These are phyloP conservation scores for Leishmania tarentolae DNA, from an alignment of 208 protist genomes.

Conservation along the genomic window DNA sequence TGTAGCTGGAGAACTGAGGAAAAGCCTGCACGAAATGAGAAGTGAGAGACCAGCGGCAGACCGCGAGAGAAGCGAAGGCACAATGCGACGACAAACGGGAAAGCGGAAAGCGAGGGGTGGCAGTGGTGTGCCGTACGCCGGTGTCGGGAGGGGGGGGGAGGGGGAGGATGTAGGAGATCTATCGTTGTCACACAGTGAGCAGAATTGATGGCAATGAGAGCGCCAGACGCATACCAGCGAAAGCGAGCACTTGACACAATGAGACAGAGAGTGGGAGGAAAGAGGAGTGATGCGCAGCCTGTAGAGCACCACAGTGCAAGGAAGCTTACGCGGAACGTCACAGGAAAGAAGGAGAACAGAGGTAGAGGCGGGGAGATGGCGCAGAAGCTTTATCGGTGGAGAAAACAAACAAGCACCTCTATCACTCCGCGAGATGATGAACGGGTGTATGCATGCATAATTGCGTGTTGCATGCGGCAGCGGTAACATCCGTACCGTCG, in stretches of 20 bases:
- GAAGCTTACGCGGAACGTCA: not conserved
- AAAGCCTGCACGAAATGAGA: not conserved
- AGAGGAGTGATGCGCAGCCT: not conserved
- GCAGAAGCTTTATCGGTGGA: not conserved
- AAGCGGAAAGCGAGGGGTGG: not conserved
- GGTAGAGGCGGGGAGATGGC: not conserved
- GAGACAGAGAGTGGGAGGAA: not conserved
- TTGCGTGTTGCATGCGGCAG: not conserved
- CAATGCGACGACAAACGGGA: not conserved
- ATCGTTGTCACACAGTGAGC: not conserved
- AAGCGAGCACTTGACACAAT: not conserved
- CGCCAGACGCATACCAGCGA: not conserved
- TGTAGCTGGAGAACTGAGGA: not conserved
- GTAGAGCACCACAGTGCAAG: not conserved
- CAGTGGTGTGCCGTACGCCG: not conserved
- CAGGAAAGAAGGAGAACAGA: not conserved
- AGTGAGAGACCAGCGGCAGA: not conserved
- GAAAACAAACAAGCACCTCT: not conserved
- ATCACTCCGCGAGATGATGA: not conserved
- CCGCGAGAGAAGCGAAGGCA: conserved; percentile 10
- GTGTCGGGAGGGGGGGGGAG: not conserved
- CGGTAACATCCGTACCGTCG: not conserved
- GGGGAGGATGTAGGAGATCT: not conserved
- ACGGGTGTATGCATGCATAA: not conserved
- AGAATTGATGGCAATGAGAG: not conserved